A percentile compares a stretch with the other conserved stretches of the same genome.
Conservation (phyloP, 106 monocot species). For the Platanthera guangdongensis region DNA sequence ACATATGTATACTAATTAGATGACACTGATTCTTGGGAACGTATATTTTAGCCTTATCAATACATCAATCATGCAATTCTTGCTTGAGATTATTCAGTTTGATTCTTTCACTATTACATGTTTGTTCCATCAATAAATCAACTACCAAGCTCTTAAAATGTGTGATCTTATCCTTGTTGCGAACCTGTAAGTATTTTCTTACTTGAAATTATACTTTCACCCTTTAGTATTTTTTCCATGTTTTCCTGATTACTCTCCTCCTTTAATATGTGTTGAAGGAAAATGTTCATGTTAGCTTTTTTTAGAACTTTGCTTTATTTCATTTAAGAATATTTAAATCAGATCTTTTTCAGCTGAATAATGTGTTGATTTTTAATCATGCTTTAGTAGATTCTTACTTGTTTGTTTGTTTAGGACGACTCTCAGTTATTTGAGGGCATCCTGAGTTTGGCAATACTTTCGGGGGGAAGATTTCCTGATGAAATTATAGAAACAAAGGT, state of each 20-base stretch:
- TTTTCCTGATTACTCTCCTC: not conserved
- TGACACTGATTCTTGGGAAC: not conserved
- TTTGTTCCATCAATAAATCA: not conserved
- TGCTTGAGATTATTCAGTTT: not conserved
- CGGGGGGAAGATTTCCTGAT: constrained; percentile 18
- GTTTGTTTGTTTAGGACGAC: constrained; percentile 17
- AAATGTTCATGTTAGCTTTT: not conserved
- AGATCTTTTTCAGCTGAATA: not conserved
- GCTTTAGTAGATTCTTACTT: not conserved
- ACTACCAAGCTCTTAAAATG: not conserved
- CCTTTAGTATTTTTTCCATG: not conserved
- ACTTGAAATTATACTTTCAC: not conserved
- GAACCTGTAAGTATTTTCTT: not conserved
- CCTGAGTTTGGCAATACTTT: constrained; percentile 22
- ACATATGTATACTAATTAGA: not conserved
- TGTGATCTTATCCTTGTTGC: not conserved
- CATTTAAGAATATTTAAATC: not conserved
- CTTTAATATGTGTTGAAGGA: not conserved
- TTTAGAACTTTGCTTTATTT: not conserved
- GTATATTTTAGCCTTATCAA: not conserved
- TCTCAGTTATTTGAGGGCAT: constrained; percentile 20
- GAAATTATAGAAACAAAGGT: constrained; percentile 36
- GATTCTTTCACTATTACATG: not conserved
- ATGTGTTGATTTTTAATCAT: not conserved
- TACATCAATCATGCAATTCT: not conserved